Evolutionary conservation across 1,139 yeast genomes (phyloP), one percentile per base, ranked within the genome.

Genomic region (Debaryomyces nepalensis): DNA sequence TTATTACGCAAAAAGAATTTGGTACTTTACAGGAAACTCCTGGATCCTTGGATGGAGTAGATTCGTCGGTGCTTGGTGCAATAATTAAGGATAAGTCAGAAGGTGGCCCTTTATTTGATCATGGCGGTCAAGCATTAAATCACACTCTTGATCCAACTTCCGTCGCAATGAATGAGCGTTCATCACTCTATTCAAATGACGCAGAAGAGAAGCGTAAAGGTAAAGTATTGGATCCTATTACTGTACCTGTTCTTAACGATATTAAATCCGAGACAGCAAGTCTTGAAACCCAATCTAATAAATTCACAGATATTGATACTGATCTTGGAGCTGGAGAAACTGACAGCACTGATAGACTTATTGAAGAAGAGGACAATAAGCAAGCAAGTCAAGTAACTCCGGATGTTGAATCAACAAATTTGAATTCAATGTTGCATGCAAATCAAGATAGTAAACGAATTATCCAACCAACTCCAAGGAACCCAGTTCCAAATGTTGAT

Each of bases 161-260:
- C 5, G 20, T 33, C 11, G 20, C 37, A 37, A 37, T 21, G 11
- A 35, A 27, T 33, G 18, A 30, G 24, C 23, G 23, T 15, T 8
- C 32, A 15, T 23, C 47, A 5, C 18, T 31, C 9, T 15, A 20
- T 11, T 35, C 36, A 11, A 18, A 26, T n/a, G 37, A 34, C 14
- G 27, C 19, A 2, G 26, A 23, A 12, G 35, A 32, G 11, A 37
- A 30, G 11, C 30, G 33, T 29, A 33, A 26, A 16, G 29, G 32
- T 14, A 38, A 37, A 22, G 26, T 29, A 15, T 23, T 27, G 19
- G 14, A 24, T 19, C 38, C 36, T 18, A 51, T 53, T 19, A 48
- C 51, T 10, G 41, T 29, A 10, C 58, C 58, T 2, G 33, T 44
- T 4, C 46, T 54, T 26, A 47, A 48, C 33, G 56, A 54, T 7